Conservation (phyloP, 202 grass and related monocot species). For the Panicum virgatum region DNA sequence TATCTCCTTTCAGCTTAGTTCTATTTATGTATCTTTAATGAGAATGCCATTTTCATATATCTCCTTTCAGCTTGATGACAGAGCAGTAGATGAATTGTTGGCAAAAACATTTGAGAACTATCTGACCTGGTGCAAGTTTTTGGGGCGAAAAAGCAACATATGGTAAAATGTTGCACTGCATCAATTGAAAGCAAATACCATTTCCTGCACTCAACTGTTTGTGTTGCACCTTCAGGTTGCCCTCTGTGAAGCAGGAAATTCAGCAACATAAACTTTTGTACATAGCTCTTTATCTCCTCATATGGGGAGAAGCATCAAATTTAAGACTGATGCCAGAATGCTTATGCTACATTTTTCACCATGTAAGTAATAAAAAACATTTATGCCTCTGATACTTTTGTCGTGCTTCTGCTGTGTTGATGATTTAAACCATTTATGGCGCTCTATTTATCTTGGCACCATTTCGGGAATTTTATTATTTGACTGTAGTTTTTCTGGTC, state of each 20-base stretch:
- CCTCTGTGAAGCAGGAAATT: conserved; percentile 92
- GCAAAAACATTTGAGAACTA: conserved; percentile 91
- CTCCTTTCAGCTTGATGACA: conserved; percentile 93
- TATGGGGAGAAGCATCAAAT: conserved; percentile 98
- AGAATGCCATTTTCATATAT: no score
- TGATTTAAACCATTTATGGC: conserved; percentile 22
- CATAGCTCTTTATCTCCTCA: conserved; percentile 93
- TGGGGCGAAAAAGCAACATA: conserved; percentile 89
- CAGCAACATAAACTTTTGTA: conserved; percentile 98
- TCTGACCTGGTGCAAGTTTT: conserved; percentile 91
- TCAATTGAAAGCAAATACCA: conserved; percentile 28
- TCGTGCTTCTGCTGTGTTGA: conserved; percentile 18
- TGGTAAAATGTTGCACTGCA: conserved; percentile 52
- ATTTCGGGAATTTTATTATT: conserved; percentile 25
- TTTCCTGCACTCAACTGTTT: conserved; percentile 10
- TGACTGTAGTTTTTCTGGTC: not conserved
- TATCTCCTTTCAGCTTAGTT: no score
- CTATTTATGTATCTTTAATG: no score
- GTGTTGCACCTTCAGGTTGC: conserved; percentile 61
- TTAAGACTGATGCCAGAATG: conserved; percentile 94
- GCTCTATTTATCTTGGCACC: not conserved
- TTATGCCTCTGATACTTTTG: conserved; percentile 32
- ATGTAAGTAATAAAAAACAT: conserved; percentile 53
- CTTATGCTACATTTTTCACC: conserved; percentile 92
- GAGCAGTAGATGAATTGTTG: conserved; percentile 85